Evolutionary conservation across 2,329 filamentous ascomycete genomes (phyloP).

Genomic region (Sclerotinia subarctica): DNA sequence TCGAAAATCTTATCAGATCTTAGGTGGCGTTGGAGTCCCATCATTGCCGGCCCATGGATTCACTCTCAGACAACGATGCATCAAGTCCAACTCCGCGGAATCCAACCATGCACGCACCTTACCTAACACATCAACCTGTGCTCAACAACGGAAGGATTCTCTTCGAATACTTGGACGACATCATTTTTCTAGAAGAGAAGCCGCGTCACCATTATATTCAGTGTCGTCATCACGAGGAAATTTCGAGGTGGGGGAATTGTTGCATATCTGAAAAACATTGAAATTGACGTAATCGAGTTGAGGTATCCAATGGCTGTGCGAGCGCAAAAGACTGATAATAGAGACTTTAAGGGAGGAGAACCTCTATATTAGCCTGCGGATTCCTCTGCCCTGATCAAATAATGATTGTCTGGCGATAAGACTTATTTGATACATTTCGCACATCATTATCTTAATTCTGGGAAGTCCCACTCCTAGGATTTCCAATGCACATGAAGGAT

Average conservation of each 20-base stretch:
- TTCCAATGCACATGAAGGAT: too few relatives aligned
- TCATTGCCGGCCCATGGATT: background rate
- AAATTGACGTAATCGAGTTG: background rate
- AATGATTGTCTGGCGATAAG: background rate
- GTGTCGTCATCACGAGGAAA: background rate
- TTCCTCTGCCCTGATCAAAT: too few relatives aligned
- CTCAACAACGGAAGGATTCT: background rate
- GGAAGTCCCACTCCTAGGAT: too few relatives aligned
- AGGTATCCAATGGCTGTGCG: background rate
- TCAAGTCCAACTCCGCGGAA: too few relatives aligned
- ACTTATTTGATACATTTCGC: background rate
- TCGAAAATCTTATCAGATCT: background rate
- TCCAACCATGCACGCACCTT: background rate
- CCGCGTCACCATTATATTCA: background rate
- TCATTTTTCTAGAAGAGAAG: background rate
- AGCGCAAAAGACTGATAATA: background rate
- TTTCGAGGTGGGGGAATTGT: background rate
- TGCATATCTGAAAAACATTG: conserved; percentile 8
- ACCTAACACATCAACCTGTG: background rate
- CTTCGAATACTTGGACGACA: background rate
- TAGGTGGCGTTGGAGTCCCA: background rate
- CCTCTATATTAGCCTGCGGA: background rate
- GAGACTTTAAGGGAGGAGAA: background rate
- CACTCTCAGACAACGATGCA: background rate
- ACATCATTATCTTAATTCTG: background rate